phyloP scores from a whole-genome alignment of 2,329 filamentous ascomycete species.

The Setomelanomma holmii region DNA sequence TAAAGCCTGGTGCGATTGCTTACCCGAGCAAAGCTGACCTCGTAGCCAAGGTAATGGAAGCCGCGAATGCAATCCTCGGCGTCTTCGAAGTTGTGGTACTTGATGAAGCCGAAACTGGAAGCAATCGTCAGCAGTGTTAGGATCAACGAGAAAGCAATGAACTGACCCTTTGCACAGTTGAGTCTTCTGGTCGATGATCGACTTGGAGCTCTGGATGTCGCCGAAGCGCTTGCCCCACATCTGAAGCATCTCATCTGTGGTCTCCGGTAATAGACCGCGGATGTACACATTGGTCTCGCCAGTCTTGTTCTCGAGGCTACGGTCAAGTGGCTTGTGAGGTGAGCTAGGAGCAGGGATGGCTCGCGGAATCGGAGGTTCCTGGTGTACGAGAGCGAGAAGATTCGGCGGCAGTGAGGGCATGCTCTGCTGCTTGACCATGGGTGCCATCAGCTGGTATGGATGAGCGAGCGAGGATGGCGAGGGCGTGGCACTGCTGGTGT shows the following conservation, averaged over 20 bases:
- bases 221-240: conserved; percentile 88
- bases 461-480: conserved; percentile 57
- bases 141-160: background rate
- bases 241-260: conserved; percentile 87
- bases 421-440: conserved; percentile 45
- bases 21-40: conserved; percentile 95
- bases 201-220: conserved; percentile 94
- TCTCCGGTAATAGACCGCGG: conserved; percentile 91
- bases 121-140: conserved; percentile 9
- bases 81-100: conserved; percentile 85
- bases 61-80: conserved; percentile 96
- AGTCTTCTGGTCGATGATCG: conserved; percentile 93
- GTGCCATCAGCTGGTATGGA: conserved; percentile 52
- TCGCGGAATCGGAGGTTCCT: conserved; percentile 82
- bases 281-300: conserved; percentile 99
- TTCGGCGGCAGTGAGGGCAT: conserved; percentile 53
- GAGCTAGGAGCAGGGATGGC: conserved; percentile 91
- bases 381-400: conserved; percentile 58
- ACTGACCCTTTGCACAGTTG: conserved; percentile 92
- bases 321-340: conserved; percentile 86
- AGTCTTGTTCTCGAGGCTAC: conserved; percentile 91
- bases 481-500: conserved; percentile 57
- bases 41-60: conserved; percentile 92
- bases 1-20: conserved; percentile 37
- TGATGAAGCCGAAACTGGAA: conserved; percentile 91